Conservation (phyloP, 805 yeast genomes). For the Debaryomyces prosopidis region DNA sequence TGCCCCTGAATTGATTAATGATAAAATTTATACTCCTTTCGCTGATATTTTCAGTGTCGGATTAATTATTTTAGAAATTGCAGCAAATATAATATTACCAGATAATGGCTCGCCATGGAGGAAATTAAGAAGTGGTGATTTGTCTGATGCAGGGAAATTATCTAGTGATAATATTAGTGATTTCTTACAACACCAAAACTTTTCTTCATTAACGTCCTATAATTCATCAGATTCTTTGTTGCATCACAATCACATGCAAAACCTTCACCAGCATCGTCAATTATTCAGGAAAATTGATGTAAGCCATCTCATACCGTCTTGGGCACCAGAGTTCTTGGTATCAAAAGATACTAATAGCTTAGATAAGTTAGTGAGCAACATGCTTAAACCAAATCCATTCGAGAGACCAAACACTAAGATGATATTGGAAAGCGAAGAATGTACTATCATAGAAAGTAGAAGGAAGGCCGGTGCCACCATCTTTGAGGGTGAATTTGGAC, state of each 20-base stretch:
- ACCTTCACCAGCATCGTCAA: slow-evolving; percentile 20
- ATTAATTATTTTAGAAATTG: slow-evolving; percentile 88
- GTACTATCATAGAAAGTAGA: slow-evolving; percentile 72
- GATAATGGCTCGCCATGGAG: slow-evolving; percentile 98
- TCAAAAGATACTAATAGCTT: slow-evolving; percentile 55
- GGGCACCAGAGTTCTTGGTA: slow-evolving; percentile 86
- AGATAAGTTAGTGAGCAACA: slow-evolving; percentile 80
- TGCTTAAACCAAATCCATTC: slow-evolving; percentile 83
- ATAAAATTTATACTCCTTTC: slow-evolving; percentile 79
- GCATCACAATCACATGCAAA: background rate
- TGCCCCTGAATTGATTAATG: slow-evolving; percentile 91
- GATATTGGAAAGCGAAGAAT: slow-evolving; percentile 70
- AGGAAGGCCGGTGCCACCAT: slow-evolving; percentile 92
- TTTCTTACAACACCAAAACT: slow-evolving; percentile 38
- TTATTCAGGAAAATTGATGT: slow-evolving; percentile 8
- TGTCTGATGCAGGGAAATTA: slow-evolving; percentile 89
- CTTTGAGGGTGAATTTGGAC: slow-evolving; percentile 95
- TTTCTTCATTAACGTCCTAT: slow-evolving; percentile 33
- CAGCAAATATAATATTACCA: slow-evolving; percentile 92
- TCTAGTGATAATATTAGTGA: slow-evolving; percentile 51
- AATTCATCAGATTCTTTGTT: slow-evolving; percentile 16
- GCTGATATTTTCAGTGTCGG: slow-evolving; percentile 97
- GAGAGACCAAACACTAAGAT: slow-evolving; percentile 78
- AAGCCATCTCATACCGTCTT: slow-evolving; percentile 53
- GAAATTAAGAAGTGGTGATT: slow-evolving; percentile 88